Evolutionary conservation across 495 filamentous ascomycete genomes (phyloP), one percentile per base, ranked within the genome.

Genomic region (Aspergillus mulundensis): DNA sequence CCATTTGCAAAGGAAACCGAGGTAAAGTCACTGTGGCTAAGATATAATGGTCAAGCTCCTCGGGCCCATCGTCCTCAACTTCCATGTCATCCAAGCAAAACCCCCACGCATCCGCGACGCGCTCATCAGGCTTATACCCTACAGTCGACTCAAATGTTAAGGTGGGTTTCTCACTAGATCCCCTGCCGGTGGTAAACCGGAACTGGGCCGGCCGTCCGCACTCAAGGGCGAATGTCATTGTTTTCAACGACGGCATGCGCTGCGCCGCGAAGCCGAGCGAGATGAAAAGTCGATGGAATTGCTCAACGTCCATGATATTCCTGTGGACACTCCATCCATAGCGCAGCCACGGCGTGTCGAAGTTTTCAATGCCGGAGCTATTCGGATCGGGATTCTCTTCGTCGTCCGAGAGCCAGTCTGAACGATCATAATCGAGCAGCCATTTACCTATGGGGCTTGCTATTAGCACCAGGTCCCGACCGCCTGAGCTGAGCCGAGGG

Each of bases 251-350:
- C 1, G 51, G 51, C 51, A 44, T 53, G 0, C 18, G 38, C 24
- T 20, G 40, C 39, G 40, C 39, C 6, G 51, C 51, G 19, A 45
- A 45, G 24, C 51, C 51, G 1, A 53, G 40, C 12, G 51, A 53
- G 10, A 44, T 45, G 25, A 36, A 53, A 3, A 36, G 40, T 2
- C 40, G 51, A 16, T 53, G 51, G 40, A 44, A 53, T 4, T 32
- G 15, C 16, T 53, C 51, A 18, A 18, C n/a, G 18, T 30, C 19
- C 20, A 53, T 53, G 7, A 5, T 28, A 8, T 28, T 3, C 4
- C 25, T 3, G 25, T 10, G 2, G 7, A 42, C 18, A 5, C 42
- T 11, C n/a, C 14, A 43, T 5, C 12, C 28, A 3, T 14, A 25
- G 14, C 16, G 5, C 30, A 49, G 8, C n/a, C 7, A 8, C 8